Evolutionary conservation across 139 green algal genomes (phyloP).

Genomic region (Tetraselmis chui): DNA sequence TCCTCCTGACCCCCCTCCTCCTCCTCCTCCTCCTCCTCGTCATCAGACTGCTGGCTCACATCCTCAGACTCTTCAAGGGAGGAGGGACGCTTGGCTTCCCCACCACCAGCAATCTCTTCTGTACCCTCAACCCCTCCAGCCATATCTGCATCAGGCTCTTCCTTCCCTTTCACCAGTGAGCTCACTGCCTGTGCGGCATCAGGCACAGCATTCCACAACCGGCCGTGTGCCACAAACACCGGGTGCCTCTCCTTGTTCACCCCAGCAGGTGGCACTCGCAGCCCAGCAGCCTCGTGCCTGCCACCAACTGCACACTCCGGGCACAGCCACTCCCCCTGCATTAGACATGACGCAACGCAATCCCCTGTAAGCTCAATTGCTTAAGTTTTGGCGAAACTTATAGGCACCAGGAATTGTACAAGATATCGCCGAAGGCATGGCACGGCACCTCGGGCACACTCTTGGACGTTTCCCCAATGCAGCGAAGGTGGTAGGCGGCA

Average conservation of each 20-base stretch:
- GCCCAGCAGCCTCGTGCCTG: constrained; percentile 35
- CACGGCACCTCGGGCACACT: constrained; percentile 35
- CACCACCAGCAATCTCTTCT: not conserved
- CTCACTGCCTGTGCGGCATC: not conserved
- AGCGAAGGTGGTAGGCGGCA: constrained; percentile 79
- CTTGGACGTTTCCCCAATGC: constrained; percentile 51
- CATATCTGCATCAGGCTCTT: constrained; percentile 1
- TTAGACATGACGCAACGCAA: no score
- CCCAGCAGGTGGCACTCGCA: constrained; percentile 36
- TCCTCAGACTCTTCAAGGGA: not conserved
- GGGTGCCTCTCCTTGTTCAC: constrained; percentile 23
- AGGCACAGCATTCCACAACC: not conserved
- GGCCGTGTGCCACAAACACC: constrained; percentile 20
- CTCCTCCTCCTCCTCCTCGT: not conserved
- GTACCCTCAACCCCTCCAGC: no score
- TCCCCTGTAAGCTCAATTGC: no score
- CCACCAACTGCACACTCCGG: constrained; percentile 58
- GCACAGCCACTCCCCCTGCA: constrained; percentile 52
- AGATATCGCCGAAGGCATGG: no score
- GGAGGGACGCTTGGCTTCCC: not conserved
- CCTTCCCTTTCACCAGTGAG: no score
- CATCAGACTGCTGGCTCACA: no score
- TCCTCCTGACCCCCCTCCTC: not conserved
- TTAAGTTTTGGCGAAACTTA: no score
- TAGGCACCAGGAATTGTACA: no score